Percentiles rank a stretch among this genome's conserved stretches.
Evolutionary conservation across 768 basidiomycete genomes (phyloP).

Genomic region (Rhodotorula kratochvilovae): DNA sequence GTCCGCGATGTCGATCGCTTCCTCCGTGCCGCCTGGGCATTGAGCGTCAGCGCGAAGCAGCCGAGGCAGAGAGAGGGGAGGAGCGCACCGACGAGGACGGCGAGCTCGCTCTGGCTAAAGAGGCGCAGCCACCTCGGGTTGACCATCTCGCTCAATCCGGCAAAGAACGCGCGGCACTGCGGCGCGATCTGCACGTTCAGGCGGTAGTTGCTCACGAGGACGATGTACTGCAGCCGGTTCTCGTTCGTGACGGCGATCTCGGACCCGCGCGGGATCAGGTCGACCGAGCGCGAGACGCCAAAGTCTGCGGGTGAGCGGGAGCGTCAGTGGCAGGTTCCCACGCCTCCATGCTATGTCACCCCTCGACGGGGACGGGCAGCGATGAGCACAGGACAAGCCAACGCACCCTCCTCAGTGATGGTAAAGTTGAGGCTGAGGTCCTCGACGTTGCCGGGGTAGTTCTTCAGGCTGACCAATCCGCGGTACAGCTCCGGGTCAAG

Average conservation of each 20-base stretch:
- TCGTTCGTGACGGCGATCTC: slow-evolving; percentile 80
- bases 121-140: slow-evolving; percentile 88
- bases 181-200: slow-evolving; percentile 77
- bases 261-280: slow-evolving; percentile 75
- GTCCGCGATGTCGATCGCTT: slow-evolving; percentile 58
- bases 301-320: slow-evolving; percentile 59
- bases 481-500: slow-evolving; percentile 88
- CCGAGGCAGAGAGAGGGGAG: background rate
- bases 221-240: slow-evolving; percentile 84
- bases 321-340: background rate
- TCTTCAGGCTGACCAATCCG: slow-evolving; percentile 86
- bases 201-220: slow-evolving; percentile 78
- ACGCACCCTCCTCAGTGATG: slow-evolving; percentile 72
- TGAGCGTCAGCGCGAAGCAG: background rate
- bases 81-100: slow-evolving; percentile 71
- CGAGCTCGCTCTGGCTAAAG: slow-evolving; percentile 93
- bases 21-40: slow-evolving; percentile 40
- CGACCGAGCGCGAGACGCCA: slow-evolving; percentile 66
- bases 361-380: too few species aligned
- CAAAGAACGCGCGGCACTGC: slow-evolving; percentile 60
- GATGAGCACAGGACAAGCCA: background rate
- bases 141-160: slow-evolving; percentile 86
- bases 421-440: slow-evolving; percentile 88
- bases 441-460: slow-evolving; percentile 77
- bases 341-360: too few species aligned